Evolutionary conservation across 768 basidiomycete species (phyloP).

Genomic region (Termitomyces eurrhizus): DNA sequence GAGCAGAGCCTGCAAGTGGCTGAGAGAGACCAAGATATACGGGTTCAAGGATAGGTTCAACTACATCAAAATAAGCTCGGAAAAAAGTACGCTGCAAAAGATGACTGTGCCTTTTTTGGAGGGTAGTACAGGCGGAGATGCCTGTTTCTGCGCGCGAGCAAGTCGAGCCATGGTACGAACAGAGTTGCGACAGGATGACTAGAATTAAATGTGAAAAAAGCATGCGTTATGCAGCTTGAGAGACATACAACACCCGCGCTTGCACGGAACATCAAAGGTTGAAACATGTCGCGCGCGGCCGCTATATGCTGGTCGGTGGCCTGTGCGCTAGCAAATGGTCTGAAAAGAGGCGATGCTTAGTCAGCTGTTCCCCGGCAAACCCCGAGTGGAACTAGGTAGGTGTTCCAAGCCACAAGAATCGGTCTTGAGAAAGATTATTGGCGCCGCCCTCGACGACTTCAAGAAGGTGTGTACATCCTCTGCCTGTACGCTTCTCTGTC

Average conservation of each 20-base stretch:
- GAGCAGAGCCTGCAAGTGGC: slow-evolving; percentile 42
- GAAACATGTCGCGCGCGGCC: slow-evolving; percentile 4
- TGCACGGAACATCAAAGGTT: slow-evolving; percentile 1
- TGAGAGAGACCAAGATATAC: slow-evolving; percentile 61
- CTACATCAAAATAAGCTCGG: slow-evolving; percentile 24
- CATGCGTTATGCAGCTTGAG: not conserved
- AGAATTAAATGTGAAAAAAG: not conserved
- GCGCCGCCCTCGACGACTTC: slow-evolving; percentile 40
- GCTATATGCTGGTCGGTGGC: slow-evolving; percentile 1
- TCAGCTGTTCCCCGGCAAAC: slow-evolving; percentile 29
- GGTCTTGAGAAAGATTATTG: slow-evolving; percentile 28
- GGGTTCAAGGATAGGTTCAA: slow-evolving; percentile 36
- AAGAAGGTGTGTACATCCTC: slow-evolving; percentile 32
- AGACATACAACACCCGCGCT: slow-evolving; percentile 6
- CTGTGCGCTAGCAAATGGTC: slow-evolving; percentile 8
- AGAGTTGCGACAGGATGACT: slow-evolving; percentile 1
- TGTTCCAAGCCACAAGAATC: slow-evolving; percentile 36
- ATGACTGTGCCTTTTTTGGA: slow-evolving; percentile 9
- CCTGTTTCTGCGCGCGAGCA: slow-evolving; percentile 1
- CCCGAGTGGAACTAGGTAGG: slow-evolving; percentile 35
- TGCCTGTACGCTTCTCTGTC: not conserved
- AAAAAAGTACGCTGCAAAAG: not conserved
- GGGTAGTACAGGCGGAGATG: not conserved
- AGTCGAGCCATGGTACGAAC: slow-evolving; percentile 12
- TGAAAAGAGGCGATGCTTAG: slow-evolving; percentile 25